Percentiles rank a stretch among this genome's conserved stretches.
Evolutionary conservation across 2,329 filamentous ascomycete genomes (phyloP).

Genomic region (Alternaria novae-zelandiae): DNA sequence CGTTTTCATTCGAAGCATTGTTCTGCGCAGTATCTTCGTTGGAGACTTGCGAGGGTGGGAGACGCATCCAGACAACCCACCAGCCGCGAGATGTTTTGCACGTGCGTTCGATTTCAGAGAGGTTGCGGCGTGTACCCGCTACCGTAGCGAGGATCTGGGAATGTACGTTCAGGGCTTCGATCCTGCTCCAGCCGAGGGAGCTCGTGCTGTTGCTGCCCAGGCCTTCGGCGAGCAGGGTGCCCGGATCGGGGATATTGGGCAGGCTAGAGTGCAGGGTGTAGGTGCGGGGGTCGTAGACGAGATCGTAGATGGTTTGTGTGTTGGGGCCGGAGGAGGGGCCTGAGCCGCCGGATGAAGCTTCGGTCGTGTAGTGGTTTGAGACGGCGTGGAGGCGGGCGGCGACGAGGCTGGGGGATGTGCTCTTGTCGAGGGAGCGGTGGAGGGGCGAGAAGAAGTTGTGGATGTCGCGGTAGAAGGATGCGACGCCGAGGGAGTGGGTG

Average conservation of each 20-base stretch:
- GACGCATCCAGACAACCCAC: conserved; percentile 71
- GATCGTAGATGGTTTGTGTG: conserved; percentile 61
- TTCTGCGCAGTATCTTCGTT: conserved; percentile 4
- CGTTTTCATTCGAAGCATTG: background rate
- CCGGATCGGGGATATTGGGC: conserved; percentile 67
- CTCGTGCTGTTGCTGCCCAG: conserved; percentile 17
- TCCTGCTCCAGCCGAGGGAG: conserved; percentile 54
- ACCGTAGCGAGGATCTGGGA: conserved; percentile 65
- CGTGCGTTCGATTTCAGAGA: conserved; percentile 62
- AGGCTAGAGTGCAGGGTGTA: conserved; percentile 67
- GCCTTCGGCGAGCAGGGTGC: conserved; percentile 51
- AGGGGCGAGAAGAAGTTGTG: conserved; percentile 60
- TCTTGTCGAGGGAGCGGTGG: conserved; percentile 53
- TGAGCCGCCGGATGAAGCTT: conserved; percentile 40
- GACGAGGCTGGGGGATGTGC: conserved; percentile 51
- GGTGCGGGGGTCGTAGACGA: conserved; percentile 65
- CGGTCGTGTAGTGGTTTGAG: conserved; percentile 44
- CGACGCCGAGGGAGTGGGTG: conserved; percentile 60
- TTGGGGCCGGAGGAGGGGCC: conserved; percentile 39
- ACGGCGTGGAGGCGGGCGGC: conserved; percentile 51
- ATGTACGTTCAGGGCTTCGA: conserved; percentile 68
- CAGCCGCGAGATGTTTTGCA: conserved; percentile 69
- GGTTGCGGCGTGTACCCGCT: conserved; percentile 54
- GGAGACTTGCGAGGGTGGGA: conserved; percentile 44
- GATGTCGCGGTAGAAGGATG: conserved; percentile 56